Evolutionary conservation across 768 basidiomycete species (phyloP).

Genomic region (Pholiota microspora): DNA sequence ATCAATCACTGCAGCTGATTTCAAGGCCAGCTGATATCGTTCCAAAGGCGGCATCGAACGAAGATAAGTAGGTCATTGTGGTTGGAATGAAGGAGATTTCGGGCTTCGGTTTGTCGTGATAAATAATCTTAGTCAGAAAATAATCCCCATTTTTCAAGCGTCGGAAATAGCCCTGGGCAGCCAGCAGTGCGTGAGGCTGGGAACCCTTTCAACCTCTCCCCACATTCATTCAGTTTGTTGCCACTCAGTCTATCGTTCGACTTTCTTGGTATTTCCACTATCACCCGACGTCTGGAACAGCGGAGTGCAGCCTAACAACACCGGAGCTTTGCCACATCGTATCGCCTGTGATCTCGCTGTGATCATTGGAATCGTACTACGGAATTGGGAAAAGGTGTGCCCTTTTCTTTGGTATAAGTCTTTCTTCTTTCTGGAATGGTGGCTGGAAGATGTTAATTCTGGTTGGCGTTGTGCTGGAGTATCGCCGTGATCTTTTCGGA

Average conservation of each 20-base stretch:
- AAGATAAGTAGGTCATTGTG: neutral
- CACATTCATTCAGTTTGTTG: neutral
- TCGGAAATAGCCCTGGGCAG: slow-evolving; percentile 9
- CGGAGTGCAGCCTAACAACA: too few species aligned
- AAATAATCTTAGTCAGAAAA: slow-evolving; percentile 10
- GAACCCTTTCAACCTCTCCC: slow-evolving; percentile 1
- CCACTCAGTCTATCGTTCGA: neutral
- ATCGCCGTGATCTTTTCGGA: neutral
- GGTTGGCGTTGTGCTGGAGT: neutral
- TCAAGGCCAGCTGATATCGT: neutral
- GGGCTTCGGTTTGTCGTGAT: neutral
- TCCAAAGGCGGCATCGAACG: neutral
- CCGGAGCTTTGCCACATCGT: neutral
- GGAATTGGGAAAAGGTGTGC: slow-evolving; percentile 2
- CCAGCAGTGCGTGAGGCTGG: slow-evolving; percentile 12
- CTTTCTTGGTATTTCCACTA: neutral
- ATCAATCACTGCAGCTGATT: too few species aligned
- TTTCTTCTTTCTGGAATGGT: neutral
- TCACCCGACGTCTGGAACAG: neutral
- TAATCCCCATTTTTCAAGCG: neutral
- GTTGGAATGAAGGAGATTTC: neutral
- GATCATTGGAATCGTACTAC: slow-evolving; percentile 3
- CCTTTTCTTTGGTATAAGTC: neutral
- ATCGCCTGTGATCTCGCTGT: slow-evolving; percentile 3
- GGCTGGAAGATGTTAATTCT: neutral